Base-by-base conservation (phyloP, 148 eudicot genomes). In the Vaccinium darrowii region DNA sequence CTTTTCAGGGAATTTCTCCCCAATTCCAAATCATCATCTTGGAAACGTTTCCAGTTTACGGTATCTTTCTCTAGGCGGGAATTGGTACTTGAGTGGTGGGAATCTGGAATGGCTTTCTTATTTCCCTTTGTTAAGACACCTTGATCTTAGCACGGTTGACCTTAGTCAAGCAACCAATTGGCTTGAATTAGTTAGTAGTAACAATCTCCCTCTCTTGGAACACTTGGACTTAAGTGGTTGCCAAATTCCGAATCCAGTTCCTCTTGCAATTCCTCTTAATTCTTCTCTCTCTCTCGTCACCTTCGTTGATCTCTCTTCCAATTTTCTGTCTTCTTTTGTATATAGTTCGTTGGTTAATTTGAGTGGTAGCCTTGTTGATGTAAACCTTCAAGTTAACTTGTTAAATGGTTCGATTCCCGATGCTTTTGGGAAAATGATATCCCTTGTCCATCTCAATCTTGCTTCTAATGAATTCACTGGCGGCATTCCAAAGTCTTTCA, bases 191-290 rank as follows among this genome's bases (percentile, higher is more conserved):
- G 14, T 39, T 2, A 62, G 65, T 5, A 80, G 63, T 58, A 11
- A 21, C 13, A 58, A 19, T 9, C 83, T 80, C 6, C 72, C 73
- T 60, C 73, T 80, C 30, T 14, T 60, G 39, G 10, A 58, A 58
- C 1, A 54, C 27, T 81, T 81, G 83, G 1, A 1, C 13, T 43
- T 81, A 5, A 3, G 9, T 6, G 0, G 1, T 8, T 84, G 85
- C 52, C 1, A 3, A 0, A 84, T 84, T 14, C 25, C 16, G 0
- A 7, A n/a, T 30, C 58, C 19, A 71, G 23, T 50, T 52, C 54
- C 86, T n/a, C n/a, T n/a, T n/a, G n/a, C 81, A 49, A 80, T 9
- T 19, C 16, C 74, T 54, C 72, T 60, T n/a, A 86, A 86, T 86
- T 81, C 78, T 49, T 80, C 86, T 5, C 0, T 1, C 16, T 60